Percentiles rank a stretch among this genome's conserved stretches.
Conservation (phyloP, 169 alveolate species). For the Sarcocystis neurona region DNA sequence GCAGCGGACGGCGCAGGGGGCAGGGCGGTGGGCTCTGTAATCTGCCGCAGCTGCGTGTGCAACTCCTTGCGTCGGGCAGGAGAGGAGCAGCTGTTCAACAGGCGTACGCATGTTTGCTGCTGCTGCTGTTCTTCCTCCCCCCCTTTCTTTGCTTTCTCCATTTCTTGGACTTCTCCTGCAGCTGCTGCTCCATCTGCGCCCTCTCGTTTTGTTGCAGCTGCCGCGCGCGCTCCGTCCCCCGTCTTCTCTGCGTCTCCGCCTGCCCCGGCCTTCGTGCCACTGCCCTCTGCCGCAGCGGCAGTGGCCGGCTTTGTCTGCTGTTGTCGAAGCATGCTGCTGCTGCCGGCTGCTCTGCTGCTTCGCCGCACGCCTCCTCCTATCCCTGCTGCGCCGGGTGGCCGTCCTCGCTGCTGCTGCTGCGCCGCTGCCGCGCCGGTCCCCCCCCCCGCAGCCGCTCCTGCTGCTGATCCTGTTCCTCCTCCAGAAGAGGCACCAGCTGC, state of each 20-base stretch:
- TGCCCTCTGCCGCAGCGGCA: too few relatives aligned
- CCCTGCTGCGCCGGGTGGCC: neutral
- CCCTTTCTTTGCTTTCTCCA: neutral
- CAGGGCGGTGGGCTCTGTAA: neutral
- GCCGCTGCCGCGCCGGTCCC: neutral
- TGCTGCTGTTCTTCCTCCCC: neutral
- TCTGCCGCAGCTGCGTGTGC: slow-evolving; percentile 5
- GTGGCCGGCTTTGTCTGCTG: neutral
- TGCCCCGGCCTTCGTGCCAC: too few relatives aligned
- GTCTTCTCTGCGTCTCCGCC: too few relatives aligned
- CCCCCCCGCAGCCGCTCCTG: neutral
- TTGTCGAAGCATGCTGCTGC: neutral
- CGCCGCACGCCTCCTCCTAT: neutral
- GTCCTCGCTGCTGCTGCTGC: neutral
- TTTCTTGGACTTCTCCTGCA: neutral
- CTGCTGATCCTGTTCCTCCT: neutral
- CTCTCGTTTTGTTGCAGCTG: too few relatives aligned
- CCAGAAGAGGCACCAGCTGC: neutral
- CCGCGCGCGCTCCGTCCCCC: too few relatives aligned
- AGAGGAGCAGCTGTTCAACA: neutral
- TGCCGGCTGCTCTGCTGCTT: neutral
- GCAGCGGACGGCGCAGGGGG: slow-evolving; percentile 42
- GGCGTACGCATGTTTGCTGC: neutral
- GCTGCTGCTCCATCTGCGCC: neutral
- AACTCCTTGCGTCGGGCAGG: neutral